Evolutionary conservation across 108 stramenopile genomes (phyloP), one percentile per base, ranked within the genome.

Genomic region (Cyclotella choctawhatcheeana): DNA sequence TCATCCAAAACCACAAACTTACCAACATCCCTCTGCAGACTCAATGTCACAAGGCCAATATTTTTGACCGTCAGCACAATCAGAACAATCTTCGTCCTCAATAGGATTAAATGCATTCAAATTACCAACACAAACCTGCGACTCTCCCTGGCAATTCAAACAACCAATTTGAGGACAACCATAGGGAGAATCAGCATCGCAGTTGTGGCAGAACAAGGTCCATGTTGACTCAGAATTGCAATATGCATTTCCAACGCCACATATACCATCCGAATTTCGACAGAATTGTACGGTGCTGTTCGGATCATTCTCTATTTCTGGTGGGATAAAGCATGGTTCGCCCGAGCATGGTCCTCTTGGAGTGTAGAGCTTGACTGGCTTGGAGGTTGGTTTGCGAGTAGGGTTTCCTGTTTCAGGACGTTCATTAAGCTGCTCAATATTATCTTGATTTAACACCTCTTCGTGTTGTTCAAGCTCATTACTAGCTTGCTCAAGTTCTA

Each of bases 151-250:
- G 26, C 73, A 74, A 20, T 74, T 44, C 33, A 34, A 44, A 48
- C 73, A 74, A 17, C 73, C 73, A 48, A 47, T 65, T 16, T 53
- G 64, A 21, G 73, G 73, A 35, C 73, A 74, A 2, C 73, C 73
- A 47, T 56, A 58, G n/a, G 54, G 43, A 3, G 73, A 74, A 35
- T 74, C 73, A 25, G 27, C 29, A 24, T 64, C 64, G 60, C 65
- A 75, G 32, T 75, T 34, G 33, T 67, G 65, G 25, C 74, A 75
- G 29, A 75, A 75, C 2, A 40, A 20, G 12, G 74, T 75, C 74
- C 74, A 75, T 26, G 33, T 75, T 2, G 74, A 75, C 17, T 51
- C 43, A 40, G 64, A 65, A 60, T 75, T 75, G 65, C 74, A 75
- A 53, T 67, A 75, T 18, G 58, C 22, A 21, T 54, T 20, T 8